Percentiles rank a stretch among this genome's conserved stretches.
These are phyloP conservation scores for Nemania sp. DNA, from an alignment of 2,329 filamentous ascomycete genomes.

Conservation along the genomic window DNA sequence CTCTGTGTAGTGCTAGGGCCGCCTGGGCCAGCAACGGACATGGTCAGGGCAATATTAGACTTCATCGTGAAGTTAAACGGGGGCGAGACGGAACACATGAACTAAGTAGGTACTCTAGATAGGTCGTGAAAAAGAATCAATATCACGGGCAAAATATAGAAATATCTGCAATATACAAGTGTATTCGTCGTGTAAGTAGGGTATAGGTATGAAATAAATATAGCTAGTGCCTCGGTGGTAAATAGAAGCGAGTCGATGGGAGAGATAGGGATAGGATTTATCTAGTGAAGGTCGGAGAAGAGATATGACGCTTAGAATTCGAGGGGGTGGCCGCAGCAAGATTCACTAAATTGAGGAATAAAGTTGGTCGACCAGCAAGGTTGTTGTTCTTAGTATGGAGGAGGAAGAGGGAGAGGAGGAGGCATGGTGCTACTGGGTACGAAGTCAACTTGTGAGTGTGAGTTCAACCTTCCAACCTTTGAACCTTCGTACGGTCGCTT, in stretches of 20 bases:
- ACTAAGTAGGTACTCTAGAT: too few species aligned
- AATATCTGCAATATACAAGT: background rate
- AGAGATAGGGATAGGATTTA: background rate
- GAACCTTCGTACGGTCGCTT: background rate
- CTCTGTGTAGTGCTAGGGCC: background rate
- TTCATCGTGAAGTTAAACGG: constrained; percentile 11
- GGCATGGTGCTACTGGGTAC: background rate
- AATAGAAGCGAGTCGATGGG: background rate
- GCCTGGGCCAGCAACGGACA: constrained; percentile 5
- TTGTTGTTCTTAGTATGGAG: constrained; percentile 5
- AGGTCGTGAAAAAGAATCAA: too few species aligned
- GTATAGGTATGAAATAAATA: too few species aligned
- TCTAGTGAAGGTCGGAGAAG: too few species aligned
- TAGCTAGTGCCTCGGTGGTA: too few species aligned
- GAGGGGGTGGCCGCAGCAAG: background rate
- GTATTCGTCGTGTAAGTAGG: too few species aligned
- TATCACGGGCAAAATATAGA: background rate
- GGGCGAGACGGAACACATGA: background rate
- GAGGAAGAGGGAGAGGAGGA: too few species aligned
- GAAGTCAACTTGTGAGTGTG: background rate
- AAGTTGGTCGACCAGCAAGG: constrained; percentile 6
- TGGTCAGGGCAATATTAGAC: constrained; percentile 8
- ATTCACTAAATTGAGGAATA: background rate
- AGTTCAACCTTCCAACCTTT: background rate
- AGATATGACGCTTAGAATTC: background rate